A percentile compares a stretch with the other conserved stretches of the same genome.
phyloP scores from a whole-genome alignment of 139 green algal genomes.

The Coelastrella sp. region DNA sequence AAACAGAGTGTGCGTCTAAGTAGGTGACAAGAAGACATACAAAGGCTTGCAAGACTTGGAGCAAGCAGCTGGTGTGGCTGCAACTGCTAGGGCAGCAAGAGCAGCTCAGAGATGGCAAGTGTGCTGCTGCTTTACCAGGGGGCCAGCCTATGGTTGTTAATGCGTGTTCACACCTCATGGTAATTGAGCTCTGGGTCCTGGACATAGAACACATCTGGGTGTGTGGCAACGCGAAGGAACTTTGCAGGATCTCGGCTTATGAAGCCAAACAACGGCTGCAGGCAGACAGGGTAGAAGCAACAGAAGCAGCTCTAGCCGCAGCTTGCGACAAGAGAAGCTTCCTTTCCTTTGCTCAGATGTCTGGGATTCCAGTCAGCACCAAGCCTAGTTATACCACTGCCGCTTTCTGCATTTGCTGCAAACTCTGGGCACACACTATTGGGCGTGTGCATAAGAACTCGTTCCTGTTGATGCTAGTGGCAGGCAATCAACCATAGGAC shows the following conservation, averaged over 20 bases:
- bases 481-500: too few relatives aligned
- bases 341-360: neutral
- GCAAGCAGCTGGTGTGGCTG: neutral
- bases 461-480: too few relatives aligned
- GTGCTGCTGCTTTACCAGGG: too few relatives aligned
- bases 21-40: slow-evolving; percentile 71
- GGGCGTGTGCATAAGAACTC: too few relatives aligned
- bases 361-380: neutral
- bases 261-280: slow-evolving; percentile 88
- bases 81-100: neutral
- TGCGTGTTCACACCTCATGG: slow-evolving; percentile 58
- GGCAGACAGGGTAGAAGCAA: neutral
- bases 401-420: neutral
- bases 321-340: neutral
- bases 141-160: too few relatives aligned
- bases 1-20: slow-evolving; percentile 53
- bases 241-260: slow-evolving; percentile 68
- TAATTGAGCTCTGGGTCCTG: slow-evolving; percentile 67
- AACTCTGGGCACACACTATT: too few relatives aligned
- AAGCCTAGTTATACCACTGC: neutral
- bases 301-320: neutral
- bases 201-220: slow-evolving; percentile 83
- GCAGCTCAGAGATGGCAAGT: neutral
- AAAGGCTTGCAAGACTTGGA: neutral
- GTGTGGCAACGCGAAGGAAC: slow-evolving; percentile 73